phyloP scores from a whole-genome alignment of 1,139 yeast species.

The Debaryomyces robertsiae region DNA sequence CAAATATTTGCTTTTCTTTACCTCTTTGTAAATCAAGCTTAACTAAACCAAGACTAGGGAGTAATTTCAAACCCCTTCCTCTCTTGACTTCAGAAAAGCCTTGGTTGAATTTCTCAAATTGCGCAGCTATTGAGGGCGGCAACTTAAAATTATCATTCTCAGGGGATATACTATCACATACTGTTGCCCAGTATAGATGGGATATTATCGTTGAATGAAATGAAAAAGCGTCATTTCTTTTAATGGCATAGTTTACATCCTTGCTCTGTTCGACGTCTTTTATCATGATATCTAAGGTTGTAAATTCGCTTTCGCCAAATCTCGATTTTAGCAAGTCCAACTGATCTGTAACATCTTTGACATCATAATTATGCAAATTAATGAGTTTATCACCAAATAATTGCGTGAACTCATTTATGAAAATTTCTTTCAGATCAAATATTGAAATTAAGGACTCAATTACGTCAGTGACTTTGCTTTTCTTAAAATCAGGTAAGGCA shows the following conservation, averaged over 20 bases:
- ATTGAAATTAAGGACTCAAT: conserved; percentile 74
- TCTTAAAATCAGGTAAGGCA: conserved; percentile 82
- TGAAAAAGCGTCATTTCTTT: conserved; percentile 14
- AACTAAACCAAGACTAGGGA: conserved; percentile 66
- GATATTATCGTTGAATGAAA: conserved; percentile 46
- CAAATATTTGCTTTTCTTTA: conserved; percentile 39
- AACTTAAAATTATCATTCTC: conserved; percentile 43
- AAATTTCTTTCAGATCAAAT: conserved; percentile 75
- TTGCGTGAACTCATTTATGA: conserved; percentile 69
- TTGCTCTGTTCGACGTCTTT: conserved; percentile 66
- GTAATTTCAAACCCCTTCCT: conserved; percentile 61
- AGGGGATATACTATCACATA: conserved; percentile 29
- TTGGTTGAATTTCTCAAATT: conserved; percentile 46
- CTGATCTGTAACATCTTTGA: conserved; percentile 41
- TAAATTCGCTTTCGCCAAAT: conserved; percentile 69
- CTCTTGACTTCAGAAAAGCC: conserved; percentile 46
- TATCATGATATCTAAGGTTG: conserved; percentile 81
- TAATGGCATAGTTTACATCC: conserved; percentile 33
- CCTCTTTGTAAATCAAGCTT: conserved; percentile 57
- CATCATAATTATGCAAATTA: conserved; percentile 46
- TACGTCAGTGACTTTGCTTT: conserved; percentile 64
- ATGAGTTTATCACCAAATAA: conserved; percentile 67
- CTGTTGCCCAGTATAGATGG: conserved; percentile 56
- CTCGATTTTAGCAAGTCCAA: conserved; percentile 60
- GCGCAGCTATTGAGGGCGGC: conserved; percentile 43